These are phyloP conservation scores for Tremellales sp. DNA, from an alignment of 1,284 basidiomycete species.

Conservation along the genomic window DNA sequence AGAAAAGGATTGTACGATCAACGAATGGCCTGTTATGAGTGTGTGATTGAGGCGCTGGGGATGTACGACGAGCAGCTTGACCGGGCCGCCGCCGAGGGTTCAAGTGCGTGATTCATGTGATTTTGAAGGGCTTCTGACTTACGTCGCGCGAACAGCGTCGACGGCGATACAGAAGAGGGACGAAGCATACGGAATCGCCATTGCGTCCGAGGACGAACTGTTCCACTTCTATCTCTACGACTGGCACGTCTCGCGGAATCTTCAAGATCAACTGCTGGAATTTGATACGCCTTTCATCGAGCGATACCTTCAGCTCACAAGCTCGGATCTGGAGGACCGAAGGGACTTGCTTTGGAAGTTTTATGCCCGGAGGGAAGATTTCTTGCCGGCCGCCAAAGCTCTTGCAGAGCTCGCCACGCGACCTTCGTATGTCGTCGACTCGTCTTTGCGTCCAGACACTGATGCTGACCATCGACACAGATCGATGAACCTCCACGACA, in stretches of 20 bases:
- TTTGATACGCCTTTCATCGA: slow-evolving; percentile 58
- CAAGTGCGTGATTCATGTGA: background rate
- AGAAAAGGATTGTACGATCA: slow-evolving; percentile 60
- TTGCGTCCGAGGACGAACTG: slow-evolving; percentile 79
- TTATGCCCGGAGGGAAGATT: slow-evolving; percentile 86
- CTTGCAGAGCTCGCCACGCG: slow-evolving; percentile 82
- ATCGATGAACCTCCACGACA: slow-evolving; percentile 63
- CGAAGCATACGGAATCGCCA: slow-evolving; percentile 57
- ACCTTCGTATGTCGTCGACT: slow-evolving; percentile 61
- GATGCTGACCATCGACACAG: slow-evolving; percentile 32
- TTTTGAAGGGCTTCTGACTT: slow-evolving; percentile 2
- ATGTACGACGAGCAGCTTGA: slow-evolving; percentile 64
- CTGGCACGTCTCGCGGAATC: slow-evolving; percentile 75
- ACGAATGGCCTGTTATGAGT: slow-evolving; percentile 72
- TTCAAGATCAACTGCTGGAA: slow-evolving; percentile 85
- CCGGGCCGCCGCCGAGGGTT: slow-evolving; percentile 9
- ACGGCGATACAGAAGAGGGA: slow-evolving; percentile 42
- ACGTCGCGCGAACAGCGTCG: slow-evolving; percentile 15
- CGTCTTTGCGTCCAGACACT: background rate
- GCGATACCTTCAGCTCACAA: slow-evolving; percentile 61
- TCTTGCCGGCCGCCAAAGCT: slow-evolving; percentile 79
- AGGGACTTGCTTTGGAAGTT: slow-evolving; percentile 94
- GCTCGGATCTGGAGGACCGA: slow-evolving; percentile 54
- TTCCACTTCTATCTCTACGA: slow-evolving; percentile 95
- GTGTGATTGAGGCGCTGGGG: slow-evolving; percentile 74